Conservation (phyloP, 2,329 filamentous ascomycete genomes). For the Cytospora piceicola region DNA sequence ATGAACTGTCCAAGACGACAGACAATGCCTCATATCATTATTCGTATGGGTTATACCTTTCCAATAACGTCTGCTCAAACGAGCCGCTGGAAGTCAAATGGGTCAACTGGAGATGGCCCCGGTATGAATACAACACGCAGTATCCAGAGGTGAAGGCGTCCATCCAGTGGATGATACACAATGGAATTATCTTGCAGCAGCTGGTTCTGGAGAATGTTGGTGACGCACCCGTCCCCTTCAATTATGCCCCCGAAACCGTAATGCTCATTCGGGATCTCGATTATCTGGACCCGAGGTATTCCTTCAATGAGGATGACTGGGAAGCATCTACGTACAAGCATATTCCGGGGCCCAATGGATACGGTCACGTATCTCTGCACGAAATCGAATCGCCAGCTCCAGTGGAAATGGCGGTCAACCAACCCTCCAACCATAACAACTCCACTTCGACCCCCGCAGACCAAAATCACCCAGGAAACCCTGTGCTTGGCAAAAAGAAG, state of each 20-base stretch:
- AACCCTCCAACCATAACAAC: not conserved
- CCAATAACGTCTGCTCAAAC: not conserved
- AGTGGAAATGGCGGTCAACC: not conserved
- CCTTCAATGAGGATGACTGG: not conserved
- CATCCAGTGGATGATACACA: slow-evolving; percentile 13
- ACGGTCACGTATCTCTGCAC: not conserved
- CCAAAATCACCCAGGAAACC: not conserved
- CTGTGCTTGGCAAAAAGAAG: not conserved
- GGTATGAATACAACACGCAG: slow-evolving; percentile 1
- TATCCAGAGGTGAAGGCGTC: not conserved
- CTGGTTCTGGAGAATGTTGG: not conserved
- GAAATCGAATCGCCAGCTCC: not conserved
- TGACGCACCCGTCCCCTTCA: not conserved
- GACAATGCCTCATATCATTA: too few species aligned
- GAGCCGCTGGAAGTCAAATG: not conserved
- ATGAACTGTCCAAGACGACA: too few species aligned
- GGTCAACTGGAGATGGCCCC: slow-evolving; percentile 22
- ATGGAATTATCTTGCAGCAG: slow-evolving; percentile 8
- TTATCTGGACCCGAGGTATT: not conserved
- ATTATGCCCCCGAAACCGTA: not conserved
- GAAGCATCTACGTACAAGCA: not conserved
- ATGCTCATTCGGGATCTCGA: slow-evolving; percentile 12
- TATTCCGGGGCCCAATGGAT: not conserved
- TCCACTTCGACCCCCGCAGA: not conserved
- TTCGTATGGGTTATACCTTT: not conserved